phyloP scores from a whole-genome alignment of 2,329 filamentous ascomycete species.

The Ceratocystis alfenasii region DNA sequence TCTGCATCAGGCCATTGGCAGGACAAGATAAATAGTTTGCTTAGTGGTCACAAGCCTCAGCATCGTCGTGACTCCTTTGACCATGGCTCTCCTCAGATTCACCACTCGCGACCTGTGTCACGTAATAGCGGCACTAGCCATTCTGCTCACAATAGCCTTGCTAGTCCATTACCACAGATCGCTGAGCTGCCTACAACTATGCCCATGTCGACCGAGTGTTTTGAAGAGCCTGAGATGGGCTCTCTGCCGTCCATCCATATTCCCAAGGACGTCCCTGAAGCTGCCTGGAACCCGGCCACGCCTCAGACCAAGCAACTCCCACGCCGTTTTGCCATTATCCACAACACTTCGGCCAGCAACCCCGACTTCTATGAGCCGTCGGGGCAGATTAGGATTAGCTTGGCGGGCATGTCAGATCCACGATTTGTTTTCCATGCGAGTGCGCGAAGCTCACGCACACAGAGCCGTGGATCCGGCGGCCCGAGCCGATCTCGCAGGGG shows the following conservation, averaged over 20 bases:
- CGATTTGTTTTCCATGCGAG: conserved; percentile 33
- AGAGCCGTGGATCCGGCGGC: conserved; percentile 25
- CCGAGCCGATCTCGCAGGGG: conserved; percentile 27
- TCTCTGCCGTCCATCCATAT: conserved; percentile 60
- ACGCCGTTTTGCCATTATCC: conserved; percentile 36
- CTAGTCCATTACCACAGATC: background rate
- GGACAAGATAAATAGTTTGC: conserved; percentile 67
- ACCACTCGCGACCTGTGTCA: conserved; percentile 2
- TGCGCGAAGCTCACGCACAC: conserved; percentile 27
- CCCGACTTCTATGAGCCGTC: conserved; percentile 29
- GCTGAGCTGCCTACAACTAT: conserved; percentile 31
- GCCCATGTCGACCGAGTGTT: conserved; percentile 65
- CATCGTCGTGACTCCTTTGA: conserved; percentile 12
- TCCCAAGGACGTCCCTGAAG: conserved; percentile 49
- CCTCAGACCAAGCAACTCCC: conserved; percentile 44
- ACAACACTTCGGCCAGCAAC: conserved; percentile 30
- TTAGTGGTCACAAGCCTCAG: conserved; percentile 40
- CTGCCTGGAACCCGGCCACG: conserved; percentile 49
- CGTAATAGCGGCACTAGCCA: conserved; percentile 4
- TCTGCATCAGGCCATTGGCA: conserved; percentile 46
- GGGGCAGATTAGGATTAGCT: conserved; percentile 30
- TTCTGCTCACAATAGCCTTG: background rate
- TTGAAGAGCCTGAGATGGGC: conserved; percentile 69
- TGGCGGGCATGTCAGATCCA: conserved; percentile 32
- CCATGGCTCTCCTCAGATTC: background rate